These are phyloP conservation scores for Corylus heterophylla DNA, from an alignment of 306 rosid genomes.

Conservation along the genomic window DNA sequence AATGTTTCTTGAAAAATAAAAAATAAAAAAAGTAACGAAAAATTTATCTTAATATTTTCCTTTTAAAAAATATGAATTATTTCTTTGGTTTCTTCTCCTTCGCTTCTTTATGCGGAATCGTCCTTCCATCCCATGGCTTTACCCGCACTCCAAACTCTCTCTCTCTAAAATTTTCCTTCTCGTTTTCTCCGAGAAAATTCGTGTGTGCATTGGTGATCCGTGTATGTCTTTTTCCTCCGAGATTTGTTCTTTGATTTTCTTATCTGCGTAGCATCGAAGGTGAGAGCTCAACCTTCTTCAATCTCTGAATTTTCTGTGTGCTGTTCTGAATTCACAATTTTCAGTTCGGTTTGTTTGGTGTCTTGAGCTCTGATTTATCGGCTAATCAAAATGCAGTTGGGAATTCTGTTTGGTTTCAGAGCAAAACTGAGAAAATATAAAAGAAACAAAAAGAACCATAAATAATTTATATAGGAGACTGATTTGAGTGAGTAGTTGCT, in stretches of 20 bases:
- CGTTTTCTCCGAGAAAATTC: slow-evolving; percentile 33
- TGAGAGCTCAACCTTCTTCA: slow-evolving; percentile 37
- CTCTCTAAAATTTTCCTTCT: slow-evolving; percentile 35
- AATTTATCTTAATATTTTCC: slow-evolving; percentile 14
- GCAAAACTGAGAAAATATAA: slow-evolving; percentile 23
- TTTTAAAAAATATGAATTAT: slow-evolving; percentile 13
- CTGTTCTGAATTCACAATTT: slow-evolving; percentile 28
- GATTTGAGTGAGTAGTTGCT: background rate
- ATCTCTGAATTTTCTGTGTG: background rate
- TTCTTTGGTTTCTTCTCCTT: slow-evolving; percentile 54
- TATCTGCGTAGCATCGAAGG: slow-evolving; percentile 34
- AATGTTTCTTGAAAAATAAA: too few species aligned
- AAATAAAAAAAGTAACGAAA: too few species aligned
- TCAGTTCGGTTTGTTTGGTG: slow-evolving; percentile 1
- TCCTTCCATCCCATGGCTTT: slow-evolving; percentile 40
- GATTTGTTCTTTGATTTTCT: slow-evolving; percentile 26
- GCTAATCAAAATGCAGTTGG: slow-evolving; percentile 38
- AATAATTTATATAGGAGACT: background rate
- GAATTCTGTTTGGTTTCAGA: slow-evolving; percentile 40
- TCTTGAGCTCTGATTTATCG: slow-evolving; percentile 22
- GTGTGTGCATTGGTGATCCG: slow-evolving; percentile 55
- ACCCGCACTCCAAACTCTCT: slow-evolving; percentile 47
- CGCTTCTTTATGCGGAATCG: slow-evolving; percentile 46
- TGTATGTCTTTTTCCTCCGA: background rate
- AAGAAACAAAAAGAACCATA: background rate